Conservation (phyloP, 495 filamentous ascomycete genomes). For the Xylaria curta region DNA sequence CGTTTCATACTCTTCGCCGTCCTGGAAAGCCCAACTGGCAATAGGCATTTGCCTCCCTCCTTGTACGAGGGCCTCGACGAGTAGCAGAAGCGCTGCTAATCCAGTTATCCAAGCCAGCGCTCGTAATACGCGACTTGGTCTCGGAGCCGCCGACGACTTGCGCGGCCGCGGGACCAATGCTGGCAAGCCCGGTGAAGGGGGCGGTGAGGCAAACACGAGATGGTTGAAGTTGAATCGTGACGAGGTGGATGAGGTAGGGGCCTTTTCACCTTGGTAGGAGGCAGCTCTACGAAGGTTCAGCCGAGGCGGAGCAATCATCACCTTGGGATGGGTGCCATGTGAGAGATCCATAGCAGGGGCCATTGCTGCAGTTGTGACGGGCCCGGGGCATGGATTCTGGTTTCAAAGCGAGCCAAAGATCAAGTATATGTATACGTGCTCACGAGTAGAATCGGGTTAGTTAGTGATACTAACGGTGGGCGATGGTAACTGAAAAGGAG, state of each 20-base stretch:
- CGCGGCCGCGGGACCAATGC: constrained; percentile 67
- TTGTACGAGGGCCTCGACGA: constrained; percentile 36
- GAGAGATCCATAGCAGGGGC: constrained; percentile 56
- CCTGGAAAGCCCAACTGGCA: constrained; percentile 42
- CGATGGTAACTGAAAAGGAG: constrained; percentile 25
- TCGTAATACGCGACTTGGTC: constrained; percentile 57
- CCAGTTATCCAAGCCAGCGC: constrained; percentile 50
- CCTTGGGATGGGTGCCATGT: constrained; percentile 54
- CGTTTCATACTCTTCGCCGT: constrained; percentile 54
- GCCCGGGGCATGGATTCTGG: constrained; percentile 14
- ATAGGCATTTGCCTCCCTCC: constrained; percentile 35
- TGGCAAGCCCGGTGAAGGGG: constrained; percentile 68
- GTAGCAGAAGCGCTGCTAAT: constrained; percentile 29
- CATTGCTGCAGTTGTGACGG: constrained; percentile 39
- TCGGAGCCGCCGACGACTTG: constrained; percentile 51
- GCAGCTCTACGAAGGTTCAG: constrained; percentile 57
- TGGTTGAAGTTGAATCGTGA: constrained; percentile 67
- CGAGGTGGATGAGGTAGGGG: constrained; percentile 59
- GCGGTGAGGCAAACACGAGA: constrained; percentile 61
- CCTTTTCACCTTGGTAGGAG: constrained; percentile 56
- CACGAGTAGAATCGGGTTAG: constrained; percentile 8
- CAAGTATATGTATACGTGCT: background rate
- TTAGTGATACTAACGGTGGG: constrained; percentile 2
- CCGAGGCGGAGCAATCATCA: constrained; percentile 56
- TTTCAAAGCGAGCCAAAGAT: constrained; percentile 33